A percentile compares a stretch with the other conserved stretches of the same genome.
phyloP scores from a whole-genome alignment of 345 rosid genomes.

The Aegle marmelos region DNA sequence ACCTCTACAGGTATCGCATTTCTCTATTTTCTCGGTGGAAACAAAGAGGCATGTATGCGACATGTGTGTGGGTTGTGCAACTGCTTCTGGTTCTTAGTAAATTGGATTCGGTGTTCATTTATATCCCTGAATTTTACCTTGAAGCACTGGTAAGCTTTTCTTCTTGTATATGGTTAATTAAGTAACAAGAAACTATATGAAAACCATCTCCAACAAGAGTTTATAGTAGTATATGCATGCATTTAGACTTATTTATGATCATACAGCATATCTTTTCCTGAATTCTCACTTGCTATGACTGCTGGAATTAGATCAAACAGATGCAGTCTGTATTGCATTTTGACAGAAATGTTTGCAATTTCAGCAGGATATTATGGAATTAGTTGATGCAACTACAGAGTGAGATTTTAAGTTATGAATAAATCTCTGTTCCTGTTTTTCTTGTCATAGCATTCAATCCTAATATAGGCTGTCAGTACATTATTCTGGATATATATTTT shows the following conservation, averaged over 20 bases:
- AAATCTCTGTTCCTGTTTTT: not conserved
- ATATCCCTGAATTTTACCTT: constrained; percentile 86
- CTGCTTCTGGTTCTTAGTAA: constrained; percentile 83
- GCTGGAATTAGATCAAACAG: constrained; percentile 1
- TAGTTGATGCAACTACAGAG: not conserved
- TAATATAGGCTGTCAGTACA: not conserved
- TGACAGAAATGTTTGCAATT: not conserved
- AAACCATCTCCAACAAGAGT: not conserved
- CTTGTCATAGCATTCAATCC: not conserved
- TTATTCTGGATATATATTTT: not conserved
- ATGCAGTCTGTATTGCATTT: not conserved
- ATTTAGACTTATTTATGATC: not conserved
- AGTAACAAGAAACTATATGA: not conserved
- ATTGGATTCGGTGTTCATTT: constrained; percentile 76
- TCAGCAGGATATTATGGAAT: not conserved
- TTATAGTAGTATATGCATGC: not conserved
- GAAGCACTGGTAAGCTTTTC: constrained; percentile 70
- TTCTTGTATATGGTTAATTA: not conserved
- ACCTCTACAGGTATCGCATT: constrained; percentile 69
- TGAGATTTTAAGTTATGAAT: not conserved
- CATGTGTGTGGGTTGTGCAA: constrained; percentile 93
- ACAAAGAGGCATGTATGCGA: constrained; percentile 98
- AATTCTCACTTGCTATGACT: not conserved
- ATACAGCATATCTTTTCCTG: not conserved
- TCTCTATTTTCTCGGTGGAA: constrained; percentile 87